Percentiles rank a stretch among this genome's conserved stretches.
Evolutionary conservation across 2,329 filamentous ascomycete genomes (phyloP).

Genomic region (Coniochaeta prunicola): DNA sequence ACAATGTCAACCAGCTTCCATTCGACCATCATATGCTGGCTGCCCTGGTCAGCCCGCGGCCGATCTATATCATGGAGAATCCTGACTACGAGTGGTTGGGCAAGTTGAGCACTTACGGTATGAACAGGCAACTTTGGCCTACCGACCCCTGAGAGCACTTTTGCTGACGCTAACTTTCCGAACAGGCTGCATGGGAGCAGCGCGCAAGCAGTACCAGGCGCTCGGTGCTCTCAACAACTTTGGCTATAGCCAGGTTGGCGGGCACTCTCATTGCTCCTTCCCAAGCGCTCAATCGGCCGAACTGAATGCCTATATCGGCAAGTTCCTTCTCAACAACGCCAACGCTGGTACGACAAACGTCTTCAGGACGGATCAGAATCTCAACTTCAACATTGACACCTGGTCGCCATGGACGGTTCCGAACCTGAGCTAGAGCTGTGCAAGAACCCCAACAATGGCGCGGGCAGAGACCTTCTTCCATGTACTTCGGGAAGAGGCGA

Average conservation of each 20-base stretch:
- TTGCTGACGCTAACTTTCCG: background rate
- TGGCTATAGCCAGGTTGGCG: slow-evolving; percentile 40
- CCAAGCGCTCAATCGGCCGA: slow-evolving; percentile 34
- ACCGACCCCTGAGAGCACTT: background rate
- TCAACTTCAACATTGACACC: slow-evolving; percentile 12
- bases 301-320: slow-evolving; percentile 40
- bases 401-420: slow-evolving; percentile 16
- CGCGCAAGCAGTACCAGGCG: slow-evolving; percentile 37
- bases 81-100: slow-evolving; percentile 43
- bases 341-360: slow-evolving; percentile 11
- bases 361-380: slow-evolving; percentile 11
- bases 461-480: background rate
- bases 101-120: slow-evolving; percentile 33
- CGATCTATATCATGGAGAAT: slow-evolving; percentile 44
- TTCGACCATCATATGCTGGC: slow-evolving; percentile 47
- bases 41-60: slow-evolving; percentile 40
- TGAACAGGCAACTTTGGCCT: background rate
- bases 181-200: slow-evolving; percentile 37
- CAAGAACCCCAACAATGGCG: background rate
- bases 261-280: slow-evolving; percentile 42
- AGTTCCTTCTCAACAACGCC: slow-evolving; percentile 29
- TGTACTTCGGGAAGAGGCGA: background rate
- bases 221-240: slow-evolving; percentile 37
- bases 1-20: slow-evolving; percentile 37
- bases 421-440: slow-evolving; percentile 4